Evolutionary conservation across 192 early-diverging fungal species (phyloP), one percentile per base, ranked within the genome.

Genomic region (Coemansia sp.): DNA sequence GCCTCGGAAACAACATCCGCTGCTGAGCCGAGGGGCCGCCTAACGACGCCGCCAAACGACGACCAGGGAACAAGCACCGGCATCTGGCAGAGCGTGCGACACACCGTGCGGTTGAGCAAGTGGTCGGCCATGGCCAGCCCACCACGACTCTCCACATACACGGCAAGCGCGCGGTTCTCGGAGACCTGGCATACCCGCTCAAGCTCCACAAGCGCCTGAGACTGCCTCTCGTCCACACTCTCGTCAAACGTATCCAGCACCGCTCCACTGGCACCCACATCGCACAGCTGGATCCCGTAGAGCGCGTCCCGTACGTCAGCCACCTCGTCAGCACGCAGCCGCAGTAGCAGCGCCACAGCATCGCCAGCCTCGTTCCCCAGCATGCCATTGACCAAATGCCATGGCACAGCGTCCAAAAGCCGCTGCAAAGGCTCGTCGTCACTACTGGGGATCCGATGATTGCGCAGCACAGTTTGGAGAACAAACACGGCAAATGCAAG

Each of bases 401-500:
- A 69, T 11, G 66, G 66, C 57, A 38, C 58, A 22, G 39, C 44
- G 15, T 39, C 16, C 10, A 31, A 44, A 61, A 68, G 62, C 15
- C 46, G 40, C 61, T 36, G 47, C 31, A 66, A 10, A 31, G 29
- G 15, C 20, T 5, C 40, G 4, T 53, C 40, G 24, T 8, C 47
- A 38, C 18, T 24, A n/a, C 39, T 70, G 66, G 15, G 15, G 15
- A 5, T 33, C 20, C 24, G 34, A 10, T 34, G 24, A 43, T 9
- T 64, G 62, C 62, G 33, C 70, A 68, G 9, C 29, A 58, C 71
- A 13, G 36, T n/a, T 52, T 75, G 70, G n/a, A 66, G 61, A 1
- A 70, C 55, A 58, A 73, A 81, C 24, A 62, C 34, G 3, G 65
- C 61, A 76, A 81, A 73, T 1, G 44, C 58, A 22, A 76, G 55